Conservation (phyloP, 768 basidiomycete genomes). For the Lactifluus hygrophoroides region DNA sequence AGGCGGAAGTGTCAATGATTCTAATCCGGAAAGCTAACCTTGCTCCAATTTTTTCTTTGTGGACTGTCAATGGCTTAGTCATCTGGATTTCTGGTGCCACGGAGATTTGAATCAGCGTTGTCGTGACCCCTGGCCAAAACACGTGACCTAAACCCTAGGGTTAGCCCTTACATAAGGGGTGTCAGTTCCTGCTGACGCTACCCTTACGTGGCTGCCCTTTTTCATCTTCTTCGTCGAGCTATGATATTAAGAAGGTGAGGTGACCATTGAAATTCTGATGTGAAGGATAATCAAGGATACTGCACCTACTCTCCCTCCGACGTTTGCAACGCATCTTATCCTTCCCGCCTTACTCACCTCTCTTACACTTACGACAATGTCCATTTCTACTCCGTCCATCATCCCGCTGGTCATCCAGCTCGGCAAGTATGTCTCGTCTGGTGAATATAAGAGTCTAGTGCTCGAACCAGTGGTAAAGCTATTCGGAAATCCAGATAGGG, state of each 20-base stretch:
- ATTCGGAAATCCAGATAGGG: constrained; percentile 84
- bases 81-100: too few species aligned
- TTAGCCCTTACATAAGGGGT: too few species aligned
- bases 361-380: constrained; percentile 69
- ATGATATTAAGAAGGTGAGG: not conserved
- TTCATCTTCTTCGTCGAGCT: too few species aligned
- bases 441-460: constrained; percentile 62
- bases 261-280: not conserved
- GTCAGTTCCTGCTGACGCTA: too few species aligned
- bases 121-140: too few species aligned
- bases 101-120: constrained; percentile 15
- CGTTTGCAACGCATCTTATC: constrained; percentile 79
- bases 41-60: too few species aligned
- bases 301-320: constrained; percentile 69
- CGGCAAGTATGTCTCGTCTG: constrained; percentile 57
- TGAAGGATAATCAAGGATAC: constrained; percentile 71
- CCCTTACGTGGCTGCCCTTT: too few species aligned
- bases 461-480: constrained; percentile 76
- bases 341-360: constrained; percentile 69
- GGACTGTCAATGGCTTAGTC: too few species aligned
- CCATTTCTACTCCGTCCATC: constrained; percentile 60
- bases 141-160: too few species aligned
- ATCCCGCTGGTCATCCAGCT: constrained; percentile 80
- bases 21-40: too few species aligned
- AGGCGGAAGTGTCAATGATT: too few species aligned